Base-by-base conservation (phyloP, 768 basidiomycete genomes). In the Suillus cothurnatus region DNA sequence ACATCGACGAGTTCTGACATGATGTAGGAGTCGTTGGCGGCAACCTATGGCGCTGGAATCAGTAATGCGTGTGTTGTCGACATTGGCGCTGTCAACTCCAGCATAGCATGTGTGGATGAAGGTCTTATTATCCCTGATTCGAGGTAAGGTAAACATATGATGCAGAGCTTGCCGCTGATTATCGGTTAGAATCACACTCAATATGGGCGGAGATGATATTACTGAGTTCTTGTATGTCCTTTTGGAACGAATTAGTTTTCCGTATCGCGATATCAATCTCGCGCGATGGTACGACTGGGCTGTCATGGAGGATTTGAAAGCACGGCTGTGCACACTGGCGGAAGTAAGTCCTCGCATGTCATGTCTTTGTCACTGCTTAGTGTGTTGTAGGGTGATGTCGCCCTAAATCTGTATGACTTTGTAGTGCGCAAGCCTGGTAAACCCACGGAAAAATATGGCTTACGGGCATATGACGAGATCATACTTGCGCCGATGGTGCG, bases 61-160 rank as follows among this genome's bases (percentile, higher is more conserved):
- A 94, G 94, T 0, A 92, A 89, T 71, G 97, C 96, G 14, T 99
- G 97, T 71, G 93, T 99, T 6, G 92, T 99, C 41, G 94, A 99
- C 74, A 90, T 99, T 60, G 97, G 97, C 4, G 92, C 97, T 15
- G 84, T 81, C 19, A 86, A 84, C 63, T 95, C 93, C 2, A 94
- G 86, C 65, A 86, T 99, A 49, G 88, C 95, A 0, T 98, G 96
- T 72, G 91, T 99, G 2, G 97, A 99, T 64, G 97, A 99, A 71
- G 97, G 97, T 2, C 73, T 95, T 59, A 86, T 99, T 26, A 79
- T 95, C 34, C 73, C 90, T 6, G 97, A 99, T 70, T 94, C 95
- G 2, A 86, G 96, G 95, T 93, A 71, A 52, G 79, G 32, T 61
- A 57, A 43, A 67, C 41, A n/a, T n/a, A 21, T 66, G 62, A 17